A percentile compares a stretch with the other conserved stretches of the same genome.
phyloP scores from a whole-genome alignment of 306 rosid genomes.

The Calophaca sinica region DNA sequence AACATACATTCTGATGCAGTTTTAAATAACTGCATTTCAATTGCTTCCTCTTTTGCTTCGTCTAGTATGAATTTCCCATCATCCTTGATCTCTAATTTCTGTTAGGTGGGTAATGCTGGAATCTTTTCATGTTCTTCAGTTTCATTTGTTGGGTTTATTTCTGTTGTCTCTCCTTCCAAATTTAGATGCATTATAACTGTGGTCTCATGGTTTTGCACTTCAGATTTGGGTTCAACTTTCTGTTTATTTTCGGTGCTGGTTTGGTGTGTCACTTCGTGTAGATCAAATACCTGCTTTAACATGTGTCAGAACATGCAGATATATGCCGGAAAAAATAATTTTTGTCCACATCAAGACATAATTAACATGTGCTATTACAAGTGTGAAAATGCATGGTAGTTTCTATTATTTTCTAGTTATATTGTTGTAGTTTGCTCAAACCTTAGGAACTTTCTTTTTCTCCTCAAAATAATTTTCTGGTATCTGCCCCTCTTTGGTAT shows the following conservation, averaged over 20 bases:
- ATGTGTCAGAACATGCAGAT: not conserved
- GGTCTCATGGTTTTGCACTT: not conserved
- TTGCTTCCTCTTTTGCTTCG: not conserved
- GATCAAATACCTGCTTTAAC: not conserved
- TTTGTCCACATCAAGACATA: not conserved
- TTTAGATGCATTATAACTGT: not conserved
- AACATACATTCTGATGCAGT: constrained; percentile 25
- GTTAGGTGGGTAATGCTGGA: not conserved
- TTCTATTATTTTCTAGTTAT: not conserved
- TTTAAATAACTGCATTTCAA: not conserved
- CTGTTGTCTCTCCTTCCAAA: not conserved
- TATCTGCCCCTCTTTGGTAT: constrained; percentile 28
- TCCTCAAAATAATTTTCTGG: constrained; percentile 7
- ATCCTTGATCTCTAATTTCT: constrained; percentile 19
- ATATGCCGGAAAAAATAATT: not conserved
- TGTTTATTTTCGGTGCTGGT: not conserved
- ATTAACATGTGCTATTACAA: not conserved
- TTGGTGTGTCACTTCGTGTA: too few relatives aligned
- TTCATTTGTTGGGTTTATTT: constrained; percentile 33
- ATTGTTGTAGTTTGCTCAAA: not conserved
- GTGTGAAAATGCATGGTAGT: not conserved
- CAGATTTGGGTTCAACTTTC: not conserved
- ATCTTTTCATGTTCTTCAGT: constrained; percentile 23
- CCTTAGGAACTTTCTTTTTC: not conserved
- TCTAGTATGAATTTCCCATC: constrained; percentile 4